Base-by-base conservation (phyloP, 2,329 filamentous ascomycete species). In the Thyridium curvatum region DNA sequence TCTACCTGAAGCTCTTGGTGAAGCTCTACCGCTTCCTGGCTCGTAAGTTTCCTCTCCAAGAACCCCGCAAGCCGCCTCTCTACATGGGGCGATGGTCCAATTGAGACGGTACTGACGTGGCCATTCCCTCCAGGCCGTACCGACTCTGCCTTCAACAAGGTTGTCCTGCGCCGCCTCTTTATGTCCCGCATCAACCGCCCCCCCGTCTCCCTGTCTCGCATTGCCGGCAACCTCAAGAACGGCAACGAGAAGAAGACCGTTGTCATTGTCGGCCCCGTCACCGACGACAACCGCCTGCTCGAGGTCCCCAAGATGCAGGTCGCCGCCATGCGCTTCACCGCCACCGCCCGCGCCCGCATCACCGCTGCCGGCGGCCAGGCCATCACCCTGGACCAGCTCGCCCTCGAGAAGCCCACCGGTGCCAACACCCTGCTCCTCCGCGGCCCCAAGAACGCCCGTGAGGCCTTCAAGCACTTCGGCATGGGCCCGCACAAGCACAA, bases 391-490 rank as follows among this genome's bases (percentile, higher is more conserved):
- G 93, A 98, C 67, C 91, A 98, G 80, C 83, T 98, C 56, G 93
- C 93, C 55, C 82, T 95, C 61, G 85, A 91, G 64, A 84, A 90
- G 58, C 93, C 93, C 53, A 98, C 91, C 55, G 93, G 93, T 61
- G 82, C 84, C 75, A 96, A 97, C 83, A 97, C 93, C 52, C 78
- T 98, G 58, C 83, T 97, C 60, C 84, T 98, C 66, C 87, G 93
- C 69, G 93, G 93, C 52, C 90, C 93, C 70, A 98, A 96, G 88
- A 97, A 97, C 74, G 70, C 88, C 58, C 84, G 93, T 66, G 93
- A 98, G 82, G 87, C 93, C 49, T 77, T 97, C 70, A 97, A 94
- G 86, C 94, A 98, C 78, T 98, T 98, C 66, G 93, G 94, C 66
- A 86, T 98, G 59, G 94, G 93, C 54, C 93, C 93, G 53, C 93